Evolutionary conservation across 441 rosid species (phyloP).

Genomic region (Jatropha multifida): DNA sequence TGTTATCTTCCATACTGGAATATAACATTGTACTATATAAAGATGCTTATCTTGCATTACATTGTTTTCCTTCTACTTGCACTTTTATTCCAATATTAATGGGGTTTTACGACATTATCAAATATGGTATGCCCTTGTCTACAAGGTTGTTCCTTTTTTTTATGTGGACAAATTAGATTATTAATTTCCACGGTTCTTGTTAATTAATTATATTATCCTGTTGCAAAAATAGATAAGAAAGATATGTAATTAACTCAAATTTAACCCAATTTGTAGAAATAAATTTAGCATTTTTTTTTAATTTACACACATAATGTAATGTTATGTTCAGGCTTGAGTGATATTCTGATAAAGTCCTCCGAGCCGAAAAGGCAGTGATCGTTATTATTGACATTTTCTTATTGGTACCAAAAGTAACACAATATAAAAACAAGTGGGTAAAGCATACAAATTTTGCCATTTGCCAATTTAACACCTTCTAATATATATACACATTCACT

Average conservation of each 20-base stretch:
- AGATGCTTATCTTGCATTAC: neutral
- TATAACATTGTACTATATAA: neutral
- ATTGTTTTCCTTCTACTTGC: neutral
- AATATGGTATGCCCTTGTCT: neutral
- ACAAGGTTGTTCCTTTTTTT: neutral
- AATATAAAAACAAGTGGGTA: constrained; percentile 2
- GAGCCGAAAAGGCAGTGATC: too few relatives aligned
- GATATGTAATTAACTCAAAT: neutral
- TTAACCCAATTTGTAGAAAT: neutral
- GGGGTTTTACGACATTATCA: constrained; percentile 6
- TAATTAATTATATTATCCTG: too few relatives aligned
- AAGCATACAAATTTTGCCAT: constrained; percentile 13
- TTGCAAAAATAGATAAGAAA: neutral
- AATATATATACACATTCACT: neutral
- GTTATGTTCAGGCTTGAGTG: too few relatives aligned
- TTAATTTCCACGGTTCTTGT: too few relatives aligned
- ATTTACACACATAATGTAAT: too few relatives aligned
- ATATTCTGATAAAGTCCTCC: too few relatives aligned
- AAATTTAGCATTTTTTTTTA: neutral
- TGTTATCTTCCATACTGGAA: neutral
- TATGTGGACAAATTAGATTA: neutral
- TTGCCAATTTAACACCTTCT: neutral
- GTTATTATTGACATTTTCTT: neutral
- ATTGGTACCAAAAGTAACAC: constrained; percentile 7
- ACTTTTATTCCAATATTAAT: constrained; percentile 10